Evolutionary conservation across 139 green algal species (phyloP).

Genomic region (Tetratostichococcus sp.): DNA sequence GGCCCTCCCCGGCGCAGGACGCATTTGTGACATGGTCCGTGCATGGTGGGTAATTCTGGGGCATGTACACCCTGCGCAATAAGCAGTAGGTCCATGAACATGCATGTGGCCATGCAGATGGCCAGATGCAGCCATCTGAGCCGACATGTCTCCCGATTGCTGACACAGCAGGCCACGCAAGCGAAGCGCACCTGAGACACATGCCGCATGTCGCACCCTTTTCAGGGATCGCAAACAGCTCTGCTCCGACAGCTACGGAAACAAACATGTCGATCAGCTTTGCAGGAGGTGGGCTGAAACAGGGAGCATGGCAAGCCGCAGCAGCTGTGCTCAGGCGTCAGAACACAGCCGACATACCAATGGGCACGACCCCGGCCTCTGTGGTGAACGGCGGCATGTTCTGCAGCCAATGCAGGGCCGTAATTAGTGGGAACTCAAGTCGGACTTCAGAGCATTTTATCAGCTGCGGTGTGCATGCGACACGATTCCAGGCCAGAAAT

Average conservation of each 20-base stretch:
- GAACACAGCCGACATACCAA: neutral
- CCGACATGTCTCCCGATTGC: too few species aligned
- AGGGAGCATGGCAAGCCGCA: too few species aligned
- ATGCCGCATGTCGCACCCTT: conserved; percentile 6
- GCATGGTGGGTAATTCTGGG: neutral
- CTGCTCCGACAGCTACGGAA: conserved; percentile 1
- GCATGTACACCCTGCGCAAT: neutral
- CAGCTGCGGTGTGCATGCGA: too few species aligned
- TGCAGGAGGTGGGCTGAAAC: too few species aligned
- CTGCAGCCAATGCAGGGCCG: neutral
- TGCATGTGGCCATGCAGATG: too few species aligned
- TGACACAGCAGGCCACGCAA: too few species aligned
- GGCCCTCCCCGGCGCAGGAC: conserved; percentile 1
- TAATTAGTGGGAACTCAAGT: too few species aligned
- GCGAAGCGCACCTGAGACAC: conserved; percentile 14
- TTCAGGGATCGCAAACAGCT: conserved; percentile 3
- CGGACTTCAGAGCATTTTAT: too few species aligned
- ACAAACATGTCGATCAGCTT: neutral
- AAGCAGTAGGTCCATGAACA: too few species aligned
- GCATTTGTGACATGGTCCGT: neutral
- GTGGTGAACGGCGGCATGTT: conserved; percentile 7
- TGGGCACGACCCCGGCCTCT: conserved; percentile 5
- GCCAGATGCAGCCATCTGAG: too few species aligned
- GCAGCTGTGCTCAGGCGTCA: neutral
- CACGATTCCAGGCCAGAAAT: too few species aligned